Conservation (phyloP, 208 protist species). For the Acanthamoeba divionensis region DNA sequence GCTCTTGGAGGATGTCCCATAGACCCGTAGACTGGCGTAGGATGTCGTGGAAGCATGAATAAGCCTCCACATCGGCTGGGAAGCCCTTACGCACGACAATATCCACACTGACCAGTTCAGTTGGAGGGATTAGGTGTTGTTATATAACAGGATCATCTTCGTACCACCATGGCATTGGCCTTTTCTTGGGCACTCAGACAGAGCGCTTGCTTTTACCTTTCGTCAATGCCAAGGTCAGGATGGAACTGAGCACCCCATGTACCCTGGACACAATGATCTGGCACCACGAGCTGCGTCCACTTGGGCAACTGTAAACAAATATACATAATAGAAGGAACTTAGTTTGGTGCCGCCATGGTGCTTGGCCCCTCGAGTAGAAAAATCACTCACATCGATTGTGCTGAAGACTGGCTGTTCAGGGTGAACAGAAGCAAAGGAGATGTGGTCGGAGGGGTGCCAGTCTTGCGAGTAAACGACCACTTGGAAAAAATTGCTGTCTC, state of each 20-base stretch:
- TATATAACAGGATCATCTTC: background rate
- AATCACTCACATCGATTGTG: constrained; percentile 2
- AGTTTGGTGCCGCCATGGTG: background rate
- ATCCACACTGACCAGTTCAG: background rate
- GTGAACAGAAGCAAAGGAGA: constrained; percentile 76
- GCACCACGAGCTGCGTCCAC: constrained; percentile 76
- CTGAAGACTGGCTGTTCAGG: constrained; percentile 49
- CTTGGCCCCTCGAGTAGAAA: background rate
- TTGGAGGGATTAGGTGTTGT: background rate
- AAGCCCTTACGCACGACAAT: constrained; percentile 2
- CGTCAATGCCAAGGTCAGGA: background rate
- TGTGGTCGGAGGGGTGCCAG: constrained; percentile 76
- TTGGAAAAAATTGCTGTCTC: constrained; percentile 62
- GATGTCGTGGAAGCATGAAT: constrained; percentile 35
- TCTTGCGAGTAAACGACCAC: constrained; percentile 76
- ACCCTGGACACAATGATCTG: constrained; percentile 78
- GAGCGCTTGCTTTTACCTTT: background rate
- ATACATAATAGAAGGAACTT: background rate
- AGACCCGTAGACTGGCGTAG: background rate
- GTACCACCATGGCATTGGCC: background rate
- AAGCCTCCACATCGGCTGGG: background rate
- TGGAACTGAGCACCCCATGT: constrained; percentile 73
- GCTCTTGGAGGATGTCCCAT: background rate
- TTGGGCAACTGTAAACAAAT: background rate
- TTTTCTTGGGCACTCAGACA: background rate